Base-by-base conservation (phyloP, 257 asterid species). In the Coffea eugenioides region DNA sequence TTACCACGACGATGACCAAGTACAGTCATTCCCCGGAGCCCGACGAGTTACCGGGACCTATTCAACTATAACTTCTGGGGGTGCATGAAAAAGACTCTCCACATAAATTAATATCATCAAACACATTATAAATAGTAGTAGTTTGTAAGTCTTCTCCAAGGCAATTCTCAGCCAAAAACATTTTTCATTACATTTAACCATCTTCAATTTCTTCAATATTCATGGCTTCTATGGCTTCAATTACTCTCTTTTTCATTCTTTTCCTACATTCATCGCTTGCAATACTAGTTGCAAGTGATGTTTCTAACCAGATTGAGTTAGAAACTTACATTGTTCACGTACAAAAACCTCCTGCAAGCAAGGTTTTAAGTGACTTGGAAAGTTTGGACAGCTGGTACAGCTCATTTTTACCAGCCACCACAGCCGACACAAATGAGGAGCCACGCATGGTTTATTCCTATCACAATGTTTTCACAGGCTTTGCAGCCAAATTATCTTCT, bases 401-500 rank as follows among this genome's bases (percentile, higher is more conserved):
- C 27, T 70, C 91, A 25, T 88, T 88, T 59, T 72, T 90, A 72
- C 85, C 94, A 0, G 6, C 81, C 23, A 56, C n/a, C 62, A 56
- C 23, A 16, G 45, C 84, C 11, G n/a, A 15, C 69, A 66, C 79
- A 41, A 72, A 67, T 21, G 85, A 79, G 39, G 69, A 34, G 48
- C 14, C 78, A 0, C 80, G 84, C 3, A 74, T 84, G 31, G 12
- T 85, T 11, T 82, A 87, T 67, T 59, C 85, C 8, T 90, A 88
- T 67, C 90, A 64, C 77, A 80, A 85, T 56, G 88, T 89, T 59
- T 61, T 87, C 56, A 81, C 64, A 34, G 93, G 93, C 1, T 88
- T 90, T 36, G 85, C 92, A 2, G 93, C 90, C 5, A 84, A 71
- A 78, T 80, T 90, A 75, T 77, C 90, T 0, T 65, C 81, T 0